Base-by-base conservation (phyloP, 768 basidiomycete genomes). In the Psilocybe sp. region DNA sequence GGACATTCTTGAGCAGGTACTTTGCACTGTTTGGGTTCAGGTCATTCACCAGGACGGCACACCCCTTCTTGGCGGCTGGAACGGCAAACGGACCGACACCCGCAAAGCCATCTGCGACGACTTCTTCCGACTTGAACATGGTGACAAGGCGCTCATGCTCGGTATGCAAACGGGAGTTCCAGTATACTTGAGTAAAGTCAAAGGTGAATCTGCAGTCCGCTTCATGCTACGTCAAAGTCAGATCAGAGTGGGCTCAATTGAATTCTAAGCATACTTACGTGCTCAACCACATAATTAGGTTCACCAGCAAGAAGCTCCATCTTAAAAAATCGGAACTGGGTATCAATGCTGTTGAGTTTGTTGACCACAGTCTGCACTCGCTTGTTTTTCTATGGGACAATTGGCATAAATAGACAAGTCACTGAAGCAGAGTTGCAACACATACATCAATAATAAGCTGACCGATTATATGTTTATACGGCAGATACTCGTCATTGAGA, bases 241-340 rank as follows among this genome's bases (percentile, higher is more conserved):
- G 16, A 36, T 18, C 14, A 32, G n/a, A 44, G 49, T 40, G 23
- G 12, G 40, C 32, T 14, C 34, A 36, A 4, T 45, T 10, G 32
- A 20, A 34, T 28, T 28, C 23, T 15, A 20, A 36, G 45, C 23
- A 19, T 2, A 23, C 85, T 50, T 58, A 96, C 96, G 68, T 92
- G 89, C 59, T 89, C 82, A 5, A 98, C 94, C 18, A 93, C 59
- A 63, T 85, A 93, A 60, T 97, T 78, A 1, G 85, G 79, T 50
- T 95, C 88, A 1, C 97, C 97, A 0, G 96, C 97, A 36, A 99
- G 74, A 5, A 98, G 74, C 59, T 99, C 97, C 97, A 99, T 98
- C 58, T 89, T 78, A 66, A 99, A 99, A 56, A 94, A 87, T 15
- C 97, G 84, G 65, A 94, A 99, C 63, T 86, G 75, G 20, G 75